Evolutionary conservation across 208 protist species (phyloP), one percentile per base, ranked within the genome.

Genomic region (Trypanosomatidae sp.): DNA sequence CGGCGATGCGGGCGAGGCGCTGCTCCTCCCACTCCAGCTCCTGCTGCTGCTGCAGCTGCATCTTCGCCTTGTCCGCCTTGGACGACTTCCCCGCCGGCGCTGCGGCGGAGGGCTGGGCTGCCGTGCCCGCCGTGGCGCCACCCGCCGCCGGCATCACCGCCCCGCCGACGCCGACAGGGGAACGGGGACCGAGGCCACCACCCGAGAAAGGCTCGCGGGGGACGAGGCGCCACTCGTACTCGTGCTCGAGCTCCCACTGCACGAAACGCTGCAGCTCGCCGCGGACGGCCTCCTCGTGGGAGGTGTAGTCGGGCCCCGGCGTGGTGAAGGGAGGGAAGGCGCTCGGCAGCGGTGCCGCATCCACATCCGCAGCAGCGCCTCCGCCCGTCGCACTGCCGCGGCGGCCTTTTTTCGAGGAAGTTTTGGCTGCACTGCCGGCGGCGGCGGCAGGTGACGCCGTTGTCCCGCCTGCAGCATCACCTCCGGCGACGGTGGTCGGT

Each of bases 11-110:
- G n/a, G 79, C 82, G 9, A 77, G 74, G 0, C 79, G 77, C 50
- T 85, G 77, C 68, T 84, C 77, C 80, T 96, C 89, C 77, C 88
- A 81, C 72, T 82, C 73, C 52, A 78, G 52, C 62, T 87, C 86
- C 66, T 91, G 81, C 75, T 89, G 76, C 74, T 81, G 73, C 52
- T 80, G 80, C 49, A 75, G 83, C 71, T 83, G 83, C 33, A 83
- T 62, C 75, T 85, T 79, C 25, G 62, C 76, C 55, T 81, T 76
- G 10, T 87, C 80, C 19, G 66, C 73, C 53, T 74, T 76, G 22
- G 76, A 82, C 33, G 81, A 69, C 71, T 88, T 87, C 79, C 25
- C 53, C 65, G 44, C 58, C n/a, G 46, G 19, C 52, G n/a, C n/a
- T n/a, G n/a, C n/a, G n/a, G n/a, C n/a, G n/a, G n/a, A n/a, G n/a